phyloP scores from a whole-genome alignment of 1,284 basidiomycete species.

The Ceratobasidium sp. region DNA sequence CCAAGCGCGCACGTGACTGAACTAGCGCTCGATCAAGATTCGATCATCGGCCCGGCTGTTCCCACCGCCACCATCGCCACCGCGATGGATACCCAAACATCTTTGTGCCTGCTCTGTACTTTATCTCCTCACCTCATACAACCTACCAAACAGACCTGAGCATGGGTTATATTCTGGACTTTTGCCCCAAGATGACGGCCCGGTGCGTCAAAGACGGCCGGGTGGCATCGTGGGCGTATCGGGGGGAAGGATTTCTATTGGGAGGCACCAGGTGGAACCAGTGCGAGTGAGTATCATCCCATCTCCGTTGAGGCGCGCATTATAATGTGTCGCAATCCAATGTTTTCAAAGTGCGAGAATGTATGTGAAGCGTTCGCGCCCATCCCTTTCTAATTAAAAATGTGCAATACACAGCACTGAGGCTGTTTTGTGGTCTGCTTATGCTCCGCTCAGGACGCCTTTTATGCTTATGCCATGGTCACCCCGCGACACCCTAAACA shows the following conservation, averaged over 20 bases:
- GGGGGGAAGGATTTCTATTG: constrained; percentile 32
- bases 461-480: too few species aligned
- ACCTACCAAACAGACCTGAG: background rate
- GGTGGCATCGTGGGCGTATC: constrained; percentile 22
- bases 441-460: too few species aligned
- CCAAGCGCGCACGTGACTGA: constrained; percentile 3
- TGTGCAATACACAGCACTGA: too few species aligned
- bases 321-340: constrained; percentile 15
- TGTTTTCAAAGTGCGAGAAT: constrained; percentile 18
- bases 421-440: too few species aligned
- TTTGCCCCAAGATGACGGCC: constrained; percentile 17
- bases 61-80: background rate
- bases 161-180: background rate
- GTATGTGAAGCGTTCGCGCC: constrained; percentile 31
- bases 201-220: constrained; percentile 28
- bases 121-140: background rate
- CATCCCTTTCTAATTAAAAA: constrained; percentile 23
- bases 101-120: constrained; percentile 5
- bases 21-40: background rate
- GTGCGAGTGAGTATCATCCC: constrained; percentile 31
- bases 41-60: background rate
- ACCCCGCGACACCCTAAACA: too few species aligned
- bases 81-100: constrained; percentile 27
- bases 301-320: background rate
- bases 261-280: constrained; percentile 28